Conservation (phyloP, 1,139 yeast species). For the Hanseniaspora gamundiae region DNA sequence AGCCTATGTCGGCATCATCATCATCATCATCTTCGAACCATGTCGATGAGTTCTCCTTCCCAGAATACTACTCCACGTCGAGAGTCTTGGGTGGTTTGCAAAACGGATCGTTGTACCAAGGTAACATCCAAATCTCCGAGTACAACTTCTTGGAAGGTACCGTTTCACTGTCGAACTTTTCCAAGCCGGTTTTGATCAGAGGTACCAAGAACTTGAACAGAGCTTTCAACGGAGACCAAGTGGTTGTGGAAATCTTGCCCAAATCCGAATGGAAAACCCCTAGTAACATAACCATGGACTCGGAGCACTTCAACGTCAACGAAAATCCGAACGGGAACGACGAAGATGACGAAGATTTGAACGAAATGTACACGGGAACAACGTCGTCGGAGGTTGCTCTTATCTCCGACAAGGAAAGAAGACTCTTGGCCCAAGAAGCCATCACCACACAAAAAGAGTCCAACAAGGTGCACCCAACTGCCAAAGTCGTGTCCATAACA, state of each 20-base stretch:
- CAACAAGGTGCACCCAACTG: conserved; percentile 69
- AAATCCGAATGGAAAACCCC: conserved; percentile 83
- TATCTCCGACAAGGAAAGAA: conserved; percentile 66
- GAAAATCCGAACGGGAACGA: conserved; percentile 46
- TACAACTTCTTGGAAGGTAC: conserved; percentile 87
- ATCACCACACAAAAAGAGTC: conserved; percentile 42
- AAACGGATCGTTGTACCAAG: conserved; percentile 81
- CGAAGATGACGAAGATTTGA: conserved; percentile 23
- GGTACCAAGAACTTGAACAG: conserved; percentile 84
- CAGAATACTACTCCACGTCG: conserved; percentile 69
- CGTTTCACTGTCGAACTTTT: conserved; percentile 59
- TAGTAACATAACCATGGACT: conserved; percentile 67
- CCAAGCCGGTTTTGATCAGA: conserved; percentile 67
- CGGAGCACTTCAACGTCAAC: conserved; percentile 48
- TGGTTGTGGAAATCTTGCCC: conserved; percentile 82
- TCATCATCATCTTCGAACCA: conserved; percentile 12
- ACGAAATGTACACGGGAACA: conserved; percentile 13
- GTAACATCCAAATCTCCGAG: conserved; percentile 64
- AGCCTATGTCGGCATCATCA: conserved; percentile 16
- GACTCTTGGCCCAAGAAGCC: conserved; percentile 68
- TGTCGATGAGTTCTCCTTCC: conserved; percentile 47
- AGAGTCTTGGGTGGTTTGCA: conserved; percentile 84
- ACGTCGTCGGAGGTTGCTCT: conserved; percentile 21
- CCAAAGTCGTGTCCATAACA: conserved; percentile 74
- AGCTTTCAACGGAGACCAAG: conserved; percentile 85